Conservation (phyloP, 1,284 basidiomycete genomes). For the Tylopilus sp. region DNA sequence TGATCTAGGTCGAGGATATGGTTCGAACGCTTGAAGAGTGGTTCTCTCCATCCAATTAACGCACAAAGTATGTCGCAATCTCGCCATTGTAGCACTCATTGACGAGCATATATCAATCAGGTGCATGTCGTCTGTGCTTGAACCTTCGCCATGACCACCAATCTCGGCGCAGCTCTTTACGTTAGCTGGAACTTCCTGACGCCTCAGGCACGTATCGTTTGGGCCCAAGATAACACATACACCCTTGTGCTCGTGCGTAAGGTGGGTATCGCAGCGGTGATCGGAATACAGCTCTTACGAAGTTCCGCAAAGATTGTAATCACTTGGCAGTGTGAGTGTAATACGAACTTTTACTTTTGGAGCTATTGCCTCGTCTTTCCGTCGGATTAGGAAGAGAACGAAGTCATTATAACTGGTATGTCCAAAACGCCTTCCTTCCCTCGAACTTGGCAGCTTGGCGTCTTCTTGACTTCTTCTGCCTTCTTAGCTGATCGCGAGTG, state of each 20-base stretch:
- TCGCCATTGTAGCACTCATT: background rate
- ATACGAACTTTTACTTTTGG: background rate
- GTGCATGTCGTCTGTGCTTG: background rate
- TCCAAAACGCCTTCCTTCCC: no score
- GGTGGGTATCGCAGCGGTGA: background rate
- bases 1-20: conserved; percentile 40
- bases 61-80: background rate
- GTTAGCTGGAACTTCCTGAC: background rate
- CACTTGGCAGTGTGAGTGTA: background rate
- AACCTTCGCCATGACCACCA: background rate
- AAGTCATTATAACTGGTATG: no score
- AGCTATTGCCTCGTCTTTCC: no score
- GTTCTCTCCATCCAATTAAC: conserved; percentile 26
- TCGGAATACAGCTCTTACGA: background rate
- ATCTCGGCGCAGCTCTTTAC: no score
- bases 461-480: no score
- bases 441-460: no score
- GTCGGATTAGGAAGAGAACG: no score
- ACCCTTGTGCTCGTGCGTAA: background rate
- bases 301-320: background rate
- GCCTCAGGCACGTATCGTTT: background rate
- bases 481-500: no score
- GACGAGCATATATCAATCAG: background rate
- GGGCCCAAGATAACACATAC: background rate
- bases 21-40: conserved; percentile 33